These are phyloP conservation scores for Boletus eberwhitei DNA, from an alignment of 768 basidiomycete genomes.

Conservation along the genomic window DNA sequence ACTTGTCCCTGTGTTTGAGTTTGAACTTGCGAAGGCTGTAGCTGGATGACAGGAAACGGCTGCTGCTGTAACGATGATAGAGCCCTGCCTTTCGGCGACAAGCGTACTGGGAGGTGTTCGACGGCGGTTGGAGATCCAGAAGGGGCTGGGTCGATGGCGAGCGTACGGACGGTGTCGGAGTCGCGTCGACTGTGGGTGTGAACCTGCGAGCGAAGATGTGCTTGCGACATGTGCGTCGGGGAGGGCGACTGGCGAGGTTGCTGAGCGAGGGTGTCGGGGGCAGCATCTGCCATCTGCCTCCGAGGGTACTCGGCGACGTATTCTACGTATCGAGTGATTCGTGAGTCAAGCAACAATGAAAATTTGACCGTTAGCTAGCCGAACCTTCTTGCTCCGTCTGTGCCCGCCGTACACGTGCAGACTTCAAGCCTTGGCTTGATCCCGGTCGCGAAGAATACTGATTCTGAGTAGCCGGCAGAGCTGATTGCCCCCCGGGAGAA, in stretches of 20 bases:
- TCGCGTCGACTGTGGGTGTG: conserved; percentile 64
- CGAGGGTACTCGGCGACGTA: conserved; percentile 26
- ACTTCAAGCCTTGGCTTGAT: conserved; percentile 41
- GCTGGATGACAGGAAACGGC: conserved; percentile 25
- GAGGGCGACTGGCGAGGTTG: conserved; percentile 54
- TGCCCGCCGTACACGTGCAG: conserved; percentile 37
- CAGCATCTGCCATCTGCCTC: conserved; percentile 11
- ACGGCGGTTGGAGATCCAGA: conserved; percentile 57
- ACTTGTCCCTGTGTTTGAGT: conserved; percentile 26
- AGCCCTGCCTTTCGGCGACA: conserved; percentile 31
- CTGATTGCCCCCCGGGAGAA: conserved; percentile 21
- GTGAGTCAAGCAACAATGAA: conserved; percentile 6
- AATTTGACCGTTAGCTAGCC: conserved; percentile 11
- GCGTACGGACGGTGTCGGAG: conserved; percentile 69
- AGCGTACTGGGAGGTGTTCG: conserved; percentile 34
- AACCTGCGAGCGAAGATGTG: conserved; percentile 29
- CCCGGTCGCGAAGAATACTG: conserved; percentile 38
- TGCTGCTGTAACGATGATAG: conserved; percentile 23
- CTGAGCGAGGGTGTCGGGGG: conserved; percentile 17
- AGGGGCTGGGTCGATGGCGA: conserved; percentile 34
- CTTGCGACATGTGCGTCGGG: conserved; percentile 37
- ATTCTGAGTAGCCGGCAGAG: conserved; percentile 16
- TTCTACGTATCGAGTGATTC: conserved; percentile 14
- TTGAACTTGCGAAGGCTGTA: conserved; percentile 20
- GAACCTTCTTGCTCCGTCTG: conserved; percentile 47